Conservation (phyloP, 208 protist species). For the Borovskyia barvae region DNA sequence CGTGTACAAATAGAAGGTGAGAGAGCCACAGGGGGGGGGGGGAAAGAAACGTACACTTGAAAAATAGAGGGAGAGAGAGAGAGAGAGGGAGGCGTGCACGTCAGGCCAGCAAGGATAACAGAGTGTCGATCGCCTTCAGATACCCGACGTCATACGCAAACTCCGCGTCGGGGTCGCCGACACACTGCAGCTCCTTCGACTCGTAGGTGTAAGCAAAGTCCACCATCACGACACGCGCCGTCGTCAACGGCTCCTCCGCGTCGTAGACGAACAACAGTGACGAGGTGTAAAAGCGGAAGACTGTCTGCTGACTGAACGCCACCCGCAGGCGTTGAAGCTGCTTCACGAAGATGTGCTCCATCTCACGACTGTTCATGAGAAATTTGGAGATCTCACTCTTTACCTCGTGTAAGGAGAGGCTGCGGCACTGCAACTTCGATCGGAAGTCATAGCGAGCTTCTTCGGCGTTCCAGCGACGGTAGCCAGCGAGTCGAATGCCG, state of each 20-base stretch:
- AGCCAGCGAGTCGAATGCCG: slow-evolving; percentile 79
- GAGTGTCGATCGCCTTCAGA: slow-evolving; percentile 67
- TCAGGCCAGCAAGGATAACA: slow-evolving; percentile 50
- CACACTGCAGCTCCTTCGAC: slow-evolving; percentile 52
- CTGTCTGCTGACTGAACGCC: slow-evolving; percentile 57
- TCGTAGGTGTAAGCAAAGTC: slow-evolving; percentile 91
- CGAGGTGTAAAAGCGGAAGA: slow-evolving; percentile 85
- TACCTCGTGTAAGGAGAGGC: slow-evolving; percentile 45
- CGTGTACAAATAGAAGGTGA: neutral
- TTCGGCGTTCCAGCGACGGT: slow-evolving; percentile 59
- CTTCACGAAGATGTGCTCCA: slow-evolving; percentile 31
- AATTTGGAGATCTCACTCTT: slow-evolving; percentile 51
- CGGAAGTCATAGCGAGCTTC: slow-evolving; percentile 44
- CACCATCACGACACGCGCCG: slow-evolving; percentile 81
- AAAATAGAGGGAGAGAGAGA: neutral
- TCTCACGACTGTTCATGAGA: slow-evolving; percentile 18
- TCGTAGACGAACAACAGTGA: slow-evolving; percentile 89
- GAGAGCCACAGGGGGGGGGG: neutral
- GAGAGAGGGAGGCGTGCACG: neutral
- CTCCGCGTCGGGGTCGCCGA: slow-evolving; percentile 55
- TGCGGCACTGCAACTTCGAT: slow-evolving; percentile 61
- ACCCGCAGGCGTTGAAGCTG: slow-evolving; percentile 53
- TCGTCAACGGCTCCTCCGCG: slow-evolving; percentile 51
- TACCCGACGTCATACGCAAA: slow-evolving; percentile 75
- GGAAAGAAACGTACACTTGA: neutral